Conservation (phyloP, 2,329 filamentous ascomycete genomes). For the Penicillium sp. region DNA sequence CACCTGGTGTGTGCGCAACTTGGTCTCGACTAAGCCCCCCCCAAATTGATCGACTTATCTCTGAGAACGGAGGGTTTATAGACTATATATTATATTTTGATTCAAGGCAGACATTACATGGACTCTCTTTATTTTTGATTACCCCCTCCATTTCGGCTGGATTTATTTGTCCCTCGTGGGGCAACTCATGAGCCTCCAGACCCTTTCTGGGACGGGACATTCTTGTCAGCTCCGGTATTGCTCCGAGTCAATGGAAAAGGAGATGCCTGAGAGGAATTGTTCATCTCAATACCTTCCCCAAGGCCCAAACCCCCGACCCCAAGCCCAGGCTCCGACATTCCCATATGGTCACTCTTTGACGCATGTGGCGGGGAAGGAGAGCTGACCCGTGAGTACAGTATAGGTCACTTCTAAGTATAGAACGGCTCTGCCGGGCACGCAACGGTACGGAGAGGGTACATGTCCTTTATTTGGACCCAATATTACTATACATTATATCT, state of each 20-base stretch:
- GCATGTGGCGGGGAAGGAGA: constrained; percentile 10
- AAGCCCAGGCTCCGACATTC: not conserved
- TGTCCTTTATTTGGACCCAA: not conserved
- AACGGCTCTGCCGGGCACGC: not conserved
- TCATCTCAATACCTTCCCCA: not conserved
- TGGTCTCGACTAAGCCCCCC: constrained; percentile 15
- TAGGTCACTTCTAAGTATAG: constrained; percentile 21
- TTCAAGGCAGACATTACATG: not conserved
- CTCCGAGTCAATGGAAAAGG: not conserved
- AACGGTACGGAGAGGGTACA: constrained; percentile 5
- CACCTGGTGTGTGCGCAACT: constrained; percentile 19
- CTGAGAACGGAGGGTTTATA: not conserved
- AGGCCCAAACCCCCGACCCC: too few relatives aligned
- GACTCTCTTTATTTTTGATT: not conserved
- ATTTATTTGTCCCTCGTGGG: not conserved
- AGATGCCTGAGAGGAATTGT: not conserved
- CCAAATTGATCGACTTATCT: constrained; percentile 9
- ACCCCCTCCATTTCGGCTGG: not conserved
- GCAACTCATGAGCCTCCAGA: not conserved
- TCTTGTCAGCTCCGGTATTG: not conserved
- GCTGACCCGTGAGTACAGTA: not conserved
- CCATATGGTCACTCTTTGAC: not conserved
- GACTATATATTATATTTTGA: not conserved
- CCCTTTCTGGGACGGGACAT: not conserved
- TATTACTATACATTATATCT: too few relatives aligned